Conservation (phyloP, 2,329 filamentous ascomycete genomes). For the Cercospora sp. region DNA sequence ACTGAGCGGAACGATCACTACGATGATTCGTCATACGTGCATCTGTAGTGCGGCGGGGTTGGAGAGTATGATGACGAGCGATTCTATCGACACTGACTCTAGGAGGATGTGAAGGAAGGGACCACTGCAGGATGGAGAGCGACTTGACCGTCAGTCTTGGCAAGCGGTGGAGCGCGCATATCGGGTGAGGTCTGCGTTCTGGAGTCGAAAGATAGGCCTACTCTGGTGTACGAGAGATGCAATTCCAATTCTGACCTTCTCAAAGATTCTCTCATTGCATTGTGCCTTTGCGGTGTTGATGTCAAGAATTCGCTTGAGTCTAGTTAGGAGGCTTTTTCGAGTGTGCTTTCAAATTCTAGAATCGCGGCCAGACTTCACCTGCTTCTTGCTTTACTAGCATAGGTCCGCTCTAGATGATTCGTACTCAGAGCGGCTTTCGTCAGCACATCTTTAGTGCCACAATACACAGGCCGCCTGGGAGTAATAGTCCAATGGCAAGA, state of each 20-base stretch:
- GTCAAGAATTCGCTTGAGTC: not conserved
- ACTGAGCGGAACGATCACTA: not conserved
- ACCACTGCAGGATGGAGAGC: not conserved
- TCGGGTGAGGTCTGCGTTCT: not conserved
- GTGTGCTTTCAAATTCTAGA: not conserved
- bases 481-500: not conserved
- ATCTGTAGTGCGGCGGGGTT: not conserved
- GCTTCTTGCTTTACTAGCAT: not conserved
- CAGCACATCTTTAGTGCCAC: not conserved
- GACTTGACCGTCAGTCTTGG: not conserved
- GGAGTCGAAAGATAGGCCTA: not conserved
- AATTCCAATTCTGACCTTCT: not conserved
- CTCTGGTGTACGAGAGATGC: not conserved
- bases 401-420: not conserved
- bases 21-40: not conserved
- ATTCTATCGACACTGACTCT: rapidly evolving
- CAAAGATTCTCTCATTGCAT: not conserved
- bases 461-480: not conserved
- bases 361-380: not conserved
- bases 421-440: not conserved
- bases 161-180: not conserved
- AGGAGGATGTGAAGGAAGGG: not conserved
- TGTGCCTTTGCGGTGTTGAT: not conserved
- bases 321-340: not conserved
- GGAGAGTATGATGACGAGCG: not conserved